Evolutionary conservation across 208 protist species (phyloP).

Genomic region (Acanthamoeba pearcei): DNA sequence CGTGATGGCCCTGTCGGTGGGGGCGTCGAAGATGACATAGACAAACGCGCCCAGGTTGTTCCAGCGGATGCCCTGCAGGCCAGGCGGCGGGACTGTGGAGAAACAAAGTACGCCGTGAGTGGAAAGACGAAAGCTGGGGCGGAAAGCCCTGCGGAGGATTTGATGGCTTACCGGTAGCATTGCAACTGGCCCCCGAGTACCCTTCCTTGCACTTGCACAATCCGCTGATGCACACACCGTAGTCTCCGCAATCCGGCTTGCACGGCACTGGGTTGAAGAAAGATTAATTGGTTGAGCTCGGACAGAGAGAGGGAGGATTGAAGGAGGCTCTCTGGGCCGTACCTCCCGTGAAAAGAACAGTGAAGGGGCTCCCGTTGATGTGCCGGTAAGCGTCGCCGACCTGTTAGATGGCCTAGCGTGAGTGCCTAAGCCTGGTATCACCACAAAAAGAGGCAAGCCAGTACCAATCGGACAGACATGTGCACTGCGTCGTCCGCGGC

Average conservation of each 20-base stretch:
- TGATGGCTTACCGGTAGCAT: constrained; percentile 1
- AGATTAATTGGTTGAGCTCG: too few species aligned
- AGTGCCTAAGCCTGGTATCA: neutral
- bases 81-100: neutral
- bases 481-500: constrained; percentile 18
- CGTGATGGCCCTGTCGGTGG: constrained; percentile 36
- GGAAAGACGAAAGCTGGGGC: neutral
- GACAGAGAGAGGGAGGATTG: too few species aligned
- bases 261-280: constrained; percentile 19
- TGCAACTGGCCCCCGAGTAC: neutral
- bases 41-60: constrained; percentile 27
- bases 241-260: constrained; percentile 48
- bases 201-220: constrained; percentile 58
- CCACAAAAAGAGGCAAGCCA: neutral
- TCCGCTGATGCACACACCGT: constrained; percentile 68
- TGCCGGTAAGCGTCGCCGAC: constrained; percentile 2
- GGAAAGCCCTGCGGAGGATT: neutral
- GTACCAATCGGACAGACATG: constrained; percentile 38
- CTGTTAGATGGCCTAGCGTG: neutral
- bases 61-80: constrained; percentile 3
- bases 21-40: constrained; percentile 36
- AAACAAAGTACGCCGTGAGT: neutral
- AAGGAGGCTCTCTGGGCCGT: neutral
- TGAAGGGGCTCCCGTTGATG: constrained; percentile 67
- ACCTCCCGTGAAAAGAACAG: constrained; percentile 38